Base-by-base conservation (phyloP, 768 basidiomycete genomes). In the Russula olivacea region DNA sequence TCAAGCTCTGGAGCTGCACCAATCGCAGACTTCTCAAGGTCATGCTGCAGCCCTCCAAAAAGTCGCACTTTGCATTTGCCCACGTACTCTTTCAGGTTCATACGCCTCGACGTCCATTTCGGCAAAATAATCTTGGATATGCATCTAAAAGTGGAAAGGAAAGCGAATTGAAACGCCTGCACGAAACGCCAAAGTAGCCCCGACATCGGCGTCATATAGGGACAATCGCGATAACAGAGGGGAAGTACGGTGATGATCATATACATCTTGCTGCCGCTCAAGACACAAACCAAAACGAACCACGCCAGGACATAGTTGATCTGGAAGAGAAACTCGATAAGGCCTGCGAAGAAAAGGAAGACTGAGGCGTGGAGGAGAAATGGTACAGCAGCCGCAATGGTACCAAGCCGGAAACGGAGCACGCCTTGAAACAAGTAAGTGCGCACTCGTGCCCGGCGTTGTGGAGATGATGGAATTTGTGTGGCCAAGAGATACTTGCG, bases 131-230 rank as follows among this genome's bases (percentile, higher is more conserved):
- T 5, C 25, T 48, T 28, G 52, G 47, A 61, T n/a, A 61, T 21
- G 6, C 23, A 43, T 5, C 53, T 53, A 23, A 25, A 55, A 47
- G 14, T n/a, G 23, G 19, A 19, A 28, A 61, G n/a, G 34, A 25
- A 55, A 48, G 50, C 25, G 19, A 61, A 38, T 19, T 61, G 43
- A 7, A 48, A 6, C 5, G 34, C 52, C 23, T 61, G 59, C 19
- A 55, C 7, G 52, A 47, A 28, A 14, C 53, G 23, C 59, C 59
- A 61, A 15, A 61, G 52, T 5, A 41, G 34, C 9, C 52, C 52
- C 14, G 59, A 61, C 59, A 61, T 54, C 4, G 61, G 61, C 3
- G 63, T 64, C 25, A 23, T 25, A 43, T 55, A 64, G 45, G 62
- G 63, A 30, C 63, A 59, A 30, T 64, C 52, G 25, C 56, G 63